Conservation (phyloP, 805 yeast species). For the Metschnikowia arizonensis region DNA sequence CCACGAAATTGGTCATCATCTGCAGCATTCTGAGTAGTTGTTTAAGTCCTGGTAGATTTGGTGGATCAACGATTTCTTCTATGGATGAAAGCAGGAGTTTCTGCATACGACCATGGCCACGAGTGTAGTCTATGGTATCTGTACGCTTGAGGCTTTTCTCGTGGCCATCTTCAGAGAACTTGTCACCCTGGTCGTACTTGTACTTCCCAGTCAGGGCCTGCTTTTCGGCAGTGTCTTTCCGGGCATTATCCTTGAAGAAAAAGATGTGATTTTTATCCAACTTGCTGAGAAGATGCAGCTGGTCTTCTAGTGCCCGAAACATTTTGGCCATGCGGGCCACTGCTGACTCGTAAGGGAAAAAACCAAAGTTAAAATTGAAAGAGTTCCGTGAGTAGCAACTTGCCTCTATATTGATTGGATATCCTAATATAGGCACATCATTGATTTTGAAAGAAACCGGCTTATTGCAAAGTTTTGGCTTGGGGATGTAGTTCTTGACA, state of each 20-base stretch:
- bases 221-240: background rate
- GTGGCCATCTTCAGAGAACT: background rate
- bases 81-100: conserved; percentile 43
- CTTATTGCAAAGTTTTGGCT: conserved; percentile 83
- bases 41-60: conserved; percentile 93
- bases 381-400: conserved; percentile 82
- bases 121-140: conserved; percentile 18
- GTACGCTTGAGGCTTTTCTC: background rate
- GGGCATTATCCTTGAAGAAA: conserved; percentile 17
- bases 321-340: conserved; percentile 79
- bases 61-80: conserved; percentile 72
- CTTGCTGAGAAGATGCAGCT: conserved; percentile 66
- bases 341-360: conserved; percentile 86
- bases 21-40: conserved; percentile 88
- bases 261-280: conserved; percentile 38
- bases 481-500: conserved; percentile 88
- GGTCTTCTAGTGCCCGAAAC: conserved; percentile 90
- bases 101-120: conserved; percentile 35
- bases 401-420: conserved; percentile 79
- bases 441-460: conserved; percentile 70
- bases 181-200: background rate
- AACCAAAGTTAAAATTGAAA: conserved; percentile 88
- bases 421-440: conserved; percentile 72
- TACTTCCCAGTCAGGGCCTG: conserved; percentile 3
- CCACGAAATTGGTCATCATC: background rate